Percentiles rank a stretch among this genome's conserved stretches.
phyloP scores from a whole-genome alignment of 495 filamentous ascomycete species.

The Aeminium ludgeri region DNA sequence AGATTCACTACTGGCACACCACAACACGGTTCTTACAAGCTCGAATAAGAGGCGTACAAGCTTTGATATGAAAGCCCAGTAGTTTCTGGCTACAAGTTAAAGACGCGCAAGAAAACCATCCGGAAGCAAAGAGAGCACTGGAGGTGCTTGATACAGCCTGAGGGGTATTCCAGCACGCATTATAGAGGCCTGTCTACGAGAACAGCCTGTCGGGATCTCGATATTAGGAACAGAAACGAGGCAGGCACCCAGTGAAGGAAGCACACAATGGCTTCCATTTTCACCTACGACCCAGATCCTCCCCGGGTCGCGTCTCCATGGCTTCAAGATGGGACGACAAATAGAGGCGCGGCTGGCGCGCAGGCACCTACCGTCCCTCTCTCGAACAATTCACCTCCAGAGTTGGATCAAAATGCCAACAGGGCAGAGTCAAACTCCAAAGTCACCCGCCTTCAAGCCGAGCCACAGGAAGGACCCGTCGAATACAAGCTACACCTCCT shows the following conservation, averaged over 20 bases:
- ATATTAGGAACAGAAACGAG: background rate
- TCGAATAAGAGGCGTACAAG: constrained; percentile 1
- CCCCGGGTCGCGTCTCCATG: constrained; percentile 81
- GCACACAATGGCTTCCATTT: constrained; percentile 70
- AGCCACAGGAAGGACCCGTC: constrained; percentile 84
- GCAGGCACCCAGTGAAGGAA: background rate
- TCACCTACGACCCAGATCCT: constrained; percentile 82
- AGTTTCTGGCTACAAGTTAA: background rate
- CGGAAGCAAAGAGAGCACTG: constrained; percentile 3
- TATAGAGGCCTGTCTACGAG: background rate
- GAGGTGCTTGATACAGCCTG: background rate
- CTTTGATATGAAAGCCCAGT: background rate
- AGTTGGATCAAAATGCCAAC: background rate
- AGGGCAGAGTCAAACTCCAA: background rate
- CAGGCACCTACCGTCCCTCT: background rate
- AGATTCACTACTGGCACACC: constrained; percentile 32
- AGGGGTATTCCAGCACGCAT: background rate
- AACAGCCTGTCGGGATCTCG: background rate
- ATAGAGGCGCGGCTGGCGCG: constrained; percentile 25
- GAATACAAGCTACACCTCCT: constrained; percentile 97
- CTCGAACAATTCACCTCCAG: background rate
- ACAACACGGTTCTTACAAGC: constrained; percentile 31
- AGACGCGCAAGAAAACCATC: background rate
- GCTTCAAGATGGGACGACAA: constrained; percentile 35
- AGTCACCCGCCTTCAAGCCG: constrained; percentile 56